phyloP scores from a whole-genome alignment of 441 rosid species.

The Raphanus hybrid region DNA sequence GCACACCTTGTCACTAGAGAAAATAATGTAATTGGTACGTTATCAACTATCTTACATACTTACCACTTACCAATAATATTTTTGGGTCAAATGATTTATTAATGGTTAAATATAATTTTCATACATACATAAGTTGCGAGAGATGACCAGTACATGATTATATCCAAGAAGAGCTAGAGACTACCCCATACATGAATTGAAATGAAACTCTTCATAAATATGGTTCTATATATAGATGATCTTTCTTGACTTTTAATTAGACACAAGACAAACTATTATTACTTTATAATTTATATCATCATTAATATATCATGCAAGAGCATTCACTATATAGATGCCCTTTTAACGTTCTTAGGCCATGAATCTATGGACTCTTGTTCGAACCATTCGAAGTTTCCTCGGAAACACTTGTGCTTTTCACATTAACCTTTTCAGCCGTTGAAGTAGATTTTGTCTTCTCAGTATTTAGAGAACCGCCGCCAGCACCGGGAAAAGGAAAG shows the following conservation, averaged over 20 bases:
- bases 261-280: neutral
- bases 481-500: conserved; percentile 1
- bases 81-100: neutral
- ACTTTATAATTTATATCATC: neutral
- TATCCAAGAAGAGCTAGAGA: neutral
- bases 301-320: neutral
- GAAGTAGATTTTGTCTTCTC: neutral
- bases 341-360: neutral
- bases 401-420: neutral
- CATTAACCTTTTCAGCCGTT: neutral
- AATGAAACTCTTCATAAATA: neutral
- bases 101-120: neutral
- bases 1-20: neutral
- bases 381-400: neutral
- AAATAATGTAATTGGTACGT: neutral
- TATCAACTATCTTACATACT: neutral
- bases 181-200: neutral
- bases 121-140: neutral
- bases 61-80: neutral
- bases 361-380: neutral
- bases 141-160: neutral
- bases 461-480: neutral
- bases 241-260: neutral
- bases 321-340: neutral
- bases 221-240: neutral